Base-by-base conservation (phyloP, 202 grass and related monocot genomes). In the Setaria viridis region DNA sequence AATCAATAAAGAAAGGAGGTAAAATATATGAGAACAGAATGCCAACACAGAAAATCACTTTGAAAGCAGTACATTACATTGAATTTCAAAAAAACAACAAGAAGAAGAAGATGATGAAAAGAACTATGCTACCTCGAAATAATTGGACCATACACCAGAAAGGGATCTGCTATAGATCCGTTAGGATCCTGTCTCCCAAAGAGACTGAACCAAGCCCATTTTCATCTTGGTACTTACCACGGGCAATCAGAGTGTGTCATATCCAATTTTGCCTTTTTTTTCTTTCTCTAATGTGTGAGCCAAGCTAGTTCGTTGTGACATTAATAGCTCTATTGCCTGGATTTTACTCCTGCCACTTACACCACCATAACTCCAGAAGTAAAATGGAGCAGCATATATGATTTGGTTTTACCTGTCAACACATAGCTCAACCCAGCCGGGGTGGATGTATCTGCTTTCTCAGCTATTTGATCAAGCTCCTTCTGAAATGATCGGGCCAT, bases 401-500 rank as follows among this genome's bases (percentile, higher is more conserved):
- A 30, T 79, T 78, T 85, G 20, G 42, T 50, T 81, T 79, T 89
- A 99, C 97, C 97, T 84, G 93, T 84, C 74, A 99, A 91, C 46
- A 99, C 90, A 87, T 81, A 99, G 74, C 90, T 97, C 84, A 99
- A 87, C 59, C 97, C 94, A 85, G 91, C 85, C 12, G 97, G 92
- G 25, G 92, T 97, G 80, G 97, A 94, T 60, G 97, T 99, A 87
- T 99, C 92, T 72, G 97, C 94, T 85, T 88, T 95, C 83, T 94
- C 94, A 45, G 97, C 97, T 83, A 99, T 92, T 78, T 90, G 84
- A 84, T 99, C 94, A 91, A 99, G 97, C 72, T 99, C 97, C 80
- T 87, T 96, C 71, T 99, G 97, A 89, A 99, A 93, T 66, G 97
- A 94, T n/a, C 97, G 84, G 79, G 97, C 97, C 90, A 99, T 87